phyloP scores from a whole-genome alignment of 306 rosid genomes.

The Heteromeles arbutifolia region DNA sequence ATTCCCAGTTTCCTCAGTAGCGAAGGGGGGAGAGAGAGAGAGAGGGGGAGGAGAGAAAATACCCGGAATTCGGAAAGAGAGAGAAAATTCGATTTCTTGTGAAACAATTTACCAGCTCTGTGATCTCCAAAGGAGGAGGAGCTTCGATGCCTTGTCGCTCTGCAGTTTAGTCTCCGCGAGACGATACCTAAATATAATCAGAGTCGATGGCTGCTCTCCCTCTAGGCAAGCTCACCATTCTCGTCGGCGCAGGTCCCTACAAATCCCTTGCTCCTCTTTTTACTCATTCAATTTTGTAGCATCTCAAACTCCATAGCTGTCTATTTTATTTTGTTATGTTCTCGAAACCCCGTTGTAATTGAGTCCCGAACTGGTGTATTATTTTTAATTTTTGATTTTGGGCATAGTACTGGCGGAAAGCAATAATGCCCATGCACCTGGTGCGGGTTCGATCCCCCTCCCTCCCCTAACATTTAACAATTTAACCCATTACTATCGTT shows the following conservation, averaged over 20 bases:
- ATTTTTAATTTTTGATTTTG: neutral
- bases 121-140: slow-evolving; percentile 4
- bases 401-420: neutral
- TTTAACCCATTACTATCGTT: no score
- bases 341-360: neutral
- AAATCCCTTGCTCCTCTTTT: neutral
- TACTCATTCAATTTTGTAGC: neutral
- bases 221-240: slow-evolving; percentile 69
- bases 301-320: neutral
- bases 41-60: neutral
- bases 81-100: slow-evolving; percentile 11
- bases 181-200: neutral
- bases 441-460: no score
- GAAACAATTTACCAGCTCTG: neutral
- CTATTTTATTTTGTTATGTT: neutral
- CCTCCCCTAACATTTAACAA: no score
- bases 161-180: slow-evolving; percentile 14
- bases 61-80: neutral
- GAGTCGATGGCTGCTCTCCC: slow-evolving; percentile 70
- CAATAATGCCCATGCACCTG: no score
- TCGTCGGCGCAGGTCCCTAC: slow-evolving; percentile 83
- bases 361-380: neutral
- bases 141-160: slow-evolving; percentile 27
- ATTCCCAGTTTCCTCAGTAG: neutral
- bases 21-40: neutral